Evolutionary conservation across 768 basidiomycete species (phyloP), one percentile per base, ranked within the genome.

Genomic region (Leucogyrophana mollusca): DNA sequence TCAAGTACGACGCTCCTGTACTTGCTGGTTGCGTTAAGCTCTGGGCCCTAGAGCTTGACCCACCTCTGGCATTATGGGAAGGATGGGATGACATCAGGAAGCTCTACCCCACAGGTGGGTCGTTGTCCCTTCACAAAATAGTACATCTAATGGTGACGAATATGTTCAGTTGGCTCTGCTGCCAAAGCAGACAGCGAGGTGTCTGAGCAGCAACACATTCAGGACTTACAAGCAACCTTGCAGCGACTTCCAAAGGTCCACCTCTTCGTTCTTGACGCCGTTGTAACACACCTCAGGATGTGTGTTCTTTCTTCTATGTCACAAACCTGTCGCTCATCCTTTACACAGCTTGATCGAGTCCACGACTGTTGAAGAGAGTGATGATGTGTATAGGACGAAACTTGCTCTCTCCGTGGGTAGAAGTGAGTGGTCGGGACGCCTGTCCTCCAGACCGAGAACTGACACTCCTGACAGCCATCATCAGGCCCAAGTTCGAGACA

Each of bases 31-130:
- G 83, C 11, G 67, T 94, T 59, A 97, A 94, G 68, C 69, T 98
- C 11, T 97, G 92, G 90, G 61, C 85, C 18, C 73, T 96, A n/a
- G 94, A 98, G 64, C 77, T 98, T 21, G 83, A 92, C 58, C 90
- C 91, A 7, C 93, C 95, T 21, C 64, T 96, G 9, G 78, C 82
- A 14, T 69, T 88, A 38, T 95, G 85, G 74, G 91, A 94, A 57
- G 82, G 87, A 36, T 98, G 94, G 89, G 92, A 94, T 34, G 94
- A 96, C 23, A 74, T 94, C 50, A 79, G 90, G 45, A 85, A 82
- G 52, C 53, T 96, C n/a, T 97, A 96, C 58, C 92, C 91, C 4
- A 76, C 72, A 27, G 79, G 76, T 75, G 40, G 23, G 73, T 56
- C 18, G 46, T 41, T 21, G n/a, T 24, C 20, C 20, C n/a, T n/a